Evolutionary conservation across 495 filamentous ascomycete genomes (phyloP), one percentile per base, ranked within the genome.

Genomic region (Astrocystis sublimbata): DNA sequence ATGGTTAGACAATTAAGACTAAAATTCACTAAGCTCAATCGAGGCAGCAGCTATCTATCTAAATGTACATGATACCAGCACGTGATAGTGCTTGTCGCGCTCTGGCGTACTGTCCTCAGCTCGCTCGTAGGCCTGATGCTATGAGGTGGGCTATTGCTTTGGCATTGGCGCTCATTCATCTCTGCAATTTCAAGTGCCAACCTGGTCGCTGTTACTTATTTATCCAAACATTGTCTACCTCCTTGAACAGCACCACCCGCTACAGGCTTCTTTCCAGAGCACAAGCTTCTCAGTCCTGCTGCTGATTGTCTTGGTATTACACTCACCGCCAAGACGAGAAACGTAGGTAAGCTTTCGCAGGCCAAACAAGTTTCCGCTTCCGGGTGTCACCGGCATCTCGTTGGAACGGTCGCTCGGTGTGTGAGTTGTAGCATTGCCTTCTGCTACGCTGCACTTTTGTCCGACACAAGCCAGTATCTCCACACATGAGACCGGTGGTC

Each of bases 341-440:
- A 60, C 19, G 35, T 41, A 60, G 28, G 45, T 36, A 42, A 60
- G 58, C 58, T 31, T 61, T 45, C 38, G 33, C 17, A 43, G 15
- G 45, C 23, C 12, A 8, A 43, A 53, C n/a, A 28, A 2, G 36
- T 45, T 45, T 43, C 36, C 47, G 8, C 8, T 61, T 53, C 28
- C 17, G 38, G 19, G 36, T n/a, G 36, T 23, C 35, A 33, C 28
- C n/a, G 49, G 47, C 52, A 53, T 17, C 35, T 30, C 19, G 46
- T 43, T 60, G 33, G n/a, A 52, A 31, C 26, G 45, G 38, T 40
- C 23, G 58, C 45, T 43, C 36, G 58, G 45, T 43, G 46, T 43
- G 46, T 61, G 23, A 49, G 45, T 41, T 35, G 58, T 61, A 43
- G 26, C 58, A 41, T 61, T 61, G 58, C 35, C 36, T 36, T 30